These are phyloP conservation scores for Tanacetum coccineum DNA, from an alignment of 129 eudicot genomes.

Conservation along the genomic window DNA sequence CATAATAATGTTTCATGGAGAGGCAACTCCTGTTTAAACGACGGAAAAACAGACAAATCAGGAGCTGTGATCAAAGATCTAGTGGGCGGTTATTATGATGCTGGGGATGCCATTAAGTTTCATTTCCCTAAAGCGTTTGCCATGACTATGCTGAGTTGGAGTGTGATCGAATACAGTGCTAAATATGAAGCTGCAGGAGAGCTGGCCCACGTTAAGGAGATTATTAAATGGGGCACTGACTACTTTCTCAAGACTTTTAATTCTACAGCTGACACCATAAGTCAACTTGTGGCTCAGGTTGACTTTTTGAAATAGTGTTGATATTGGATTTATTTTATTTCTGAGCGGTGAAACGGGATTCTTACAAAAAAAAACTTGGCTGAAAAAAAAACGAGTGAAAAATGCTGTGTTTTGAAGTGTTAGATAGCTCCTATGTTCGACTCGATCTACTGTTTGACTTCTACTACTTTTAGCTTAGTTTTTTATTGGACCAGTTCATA, in stretches of 20 bases:
- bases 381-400: too few relatives aligned
- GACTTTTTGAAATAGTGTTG: background rate
- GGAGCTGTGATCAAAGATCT: constrained; percentile 54
- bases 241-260: constrained; percentile 88
- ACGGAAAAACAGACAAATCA: constrained; percentile 54
- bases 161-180: constrained; percentile 86
- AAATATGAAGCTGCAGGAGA: constrained; percentile 96
- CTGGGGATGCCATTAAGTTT: constrained; percentile 93
- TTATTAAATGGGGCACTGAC: constrained; percentile 94
- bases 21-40: constrained; percentile 73
- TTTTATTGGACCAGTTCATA: too few relatives aligned
- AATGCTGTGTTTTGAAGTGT: too few relatives aligned
- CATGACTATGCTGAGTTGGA: constrained; percentile 98
- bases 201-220: constrained; percentile 70
- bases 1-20: constrained; percentile 94
- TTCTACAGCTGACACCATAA: constrained; percentile 71
- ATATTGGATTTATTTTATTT: too few relatives aligned
- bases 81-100: constrained; percentile 86
- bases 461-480: too few relatives aligned
- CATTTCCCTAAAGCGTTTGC: constrained; percentile 88
- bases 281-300: constrained; percentile 76
- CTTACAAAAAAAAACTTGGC: too few relatives aligned
- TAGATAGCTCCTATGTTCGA: too few relatives aligned
- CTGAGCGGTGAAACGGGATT: too few relatives aligned
- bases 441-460: too few relatives aligned